These are phyloP conservation scores for Pseudogymnoascus sp. DNA, from an alignment of 2,329 filamentous ascomycete genomes.

Conservation along the genomic window DNA sequence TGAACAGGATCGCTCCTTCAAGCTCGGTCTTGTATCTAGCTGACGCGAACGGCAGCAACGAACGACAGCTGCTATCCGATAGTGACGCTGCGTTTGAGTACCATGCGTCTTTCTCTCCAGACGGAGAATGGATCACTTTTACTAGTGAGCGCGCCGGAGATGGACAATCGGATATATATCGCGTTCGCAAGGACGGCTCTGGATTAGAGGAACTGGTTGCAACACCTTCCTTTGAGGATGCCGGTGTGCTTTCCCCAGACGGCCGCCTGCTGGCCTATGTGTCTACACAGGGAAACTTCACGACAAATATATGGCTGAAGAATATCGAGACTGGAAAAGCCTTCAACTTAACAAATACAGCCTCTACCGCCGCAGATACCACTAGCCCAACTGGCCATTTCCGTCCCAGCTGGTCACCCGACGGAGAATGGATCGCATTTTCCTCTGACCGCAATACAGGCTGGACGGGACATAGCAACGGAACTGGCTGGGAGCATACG, in stretches of 20 bases:
- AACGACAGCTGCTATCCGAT: constrained; percentile 28
- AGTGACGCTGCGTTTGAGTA: constrained; percentile 30
- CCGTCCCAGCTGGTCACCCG: constrained; percentile 34
- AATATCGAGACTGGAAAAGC: constrained; percentile 29
- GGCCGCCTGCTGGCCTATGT: constrained; percentile 33
- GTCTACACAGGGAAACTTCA: constrained; percentile 31
- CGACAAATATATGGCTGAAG: constrained; percentile 35
- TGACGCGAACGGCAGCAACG: constrained; percentile 34
- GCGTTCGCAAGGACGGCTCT: constrained; percentile 30
- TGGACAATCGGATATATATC: constrained; percentile 36
- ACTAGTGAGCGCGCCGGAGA: constrained; percentile 34
- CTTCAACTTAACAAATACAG: constrained; percentile 32
- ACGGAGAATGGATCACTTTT: constrained; percentile 34
- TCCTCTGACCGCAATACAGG: constrained; percentile 35
- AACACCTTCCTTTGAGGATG: constrained; percentile 33
- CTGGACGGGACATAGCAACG: constrained; percentile 35
- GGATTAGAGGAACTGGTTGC: constrained; percentile 29
- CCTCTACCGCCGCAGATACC: constrained; percentile 18
- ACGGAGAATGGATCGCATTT: constrained; percentile 36
- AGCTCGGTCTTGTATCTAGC: constrained; percentile 26
- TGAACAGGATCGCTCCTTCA: constrained; percentile 33
- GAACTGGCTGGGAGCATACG: constrained; percentile 35
- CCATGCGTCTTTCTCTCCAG: constrained; percentile 33
- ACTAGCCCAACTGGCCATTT: constrained; percentile 31
- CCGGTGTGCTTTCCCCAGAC: constrained; percentile 32